Base-by-base conservation (phyloP, 1,139 yeast genomes). In the Diutina neorugosa region DNA sequence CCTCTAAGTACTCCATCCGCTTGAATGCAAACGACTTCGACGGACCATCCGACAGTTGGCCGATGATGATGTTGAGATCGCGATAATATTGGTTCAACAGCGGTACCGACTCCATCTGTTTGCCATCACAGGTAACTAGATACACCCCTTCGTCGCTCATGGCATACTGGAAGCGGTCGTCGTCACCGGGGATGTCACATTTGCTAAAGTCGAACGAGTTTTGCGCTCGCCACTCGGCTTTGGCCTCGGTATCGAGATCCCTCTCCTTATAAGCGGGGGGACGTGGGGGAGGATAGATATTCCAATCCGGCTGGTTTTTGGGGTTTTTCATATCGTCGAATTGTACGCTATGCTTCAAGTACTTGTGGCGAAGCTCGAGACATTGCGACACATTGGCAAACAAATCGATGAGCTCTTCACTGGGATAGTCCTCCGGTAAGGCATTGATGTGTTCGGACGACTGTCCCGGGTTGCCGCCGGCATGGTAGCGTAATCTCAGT, bases 21-120 rank as follows among this genome's bases (percentile, higher is more conserved):
- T 94, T 84, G 68, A 89, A 94, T 0, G 98, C 96, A 75, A 93
- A 94, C 11, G 96, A 87, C 67, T 94, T 94, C n/a, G 95, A 80
- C 3, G 98, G 98, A 0, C 98, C 99, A 66, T 91, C 97, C 3
- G 94, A 84, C 4, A 96, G 85, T 54, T 89, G 77, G 21, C 76
- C 69, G 31, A 80, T 78, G 58, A 93, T 80, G 54, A 74, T 79
- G 54, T 86, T 93, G 63, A 91, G 70, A 65, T 93, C 98, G 60
- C 80, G 69, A 66, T 88, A 93, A 67, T 85, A 94, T 51, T 93
- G 97, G 54, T 80, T 78, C 56, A 94, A 73, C 1, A 86, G 74
- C 12, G 98, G 97, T 16, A 88, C 77, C n/a, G 77, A 65, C 9
- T 82, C 79, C 47, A 87, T 63, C 1, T 74, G 64, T 27, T 67